phyloP scores from a whole-genome alignment of 192 early-diverging fungal species.

The Podila epicladia region DNA sequence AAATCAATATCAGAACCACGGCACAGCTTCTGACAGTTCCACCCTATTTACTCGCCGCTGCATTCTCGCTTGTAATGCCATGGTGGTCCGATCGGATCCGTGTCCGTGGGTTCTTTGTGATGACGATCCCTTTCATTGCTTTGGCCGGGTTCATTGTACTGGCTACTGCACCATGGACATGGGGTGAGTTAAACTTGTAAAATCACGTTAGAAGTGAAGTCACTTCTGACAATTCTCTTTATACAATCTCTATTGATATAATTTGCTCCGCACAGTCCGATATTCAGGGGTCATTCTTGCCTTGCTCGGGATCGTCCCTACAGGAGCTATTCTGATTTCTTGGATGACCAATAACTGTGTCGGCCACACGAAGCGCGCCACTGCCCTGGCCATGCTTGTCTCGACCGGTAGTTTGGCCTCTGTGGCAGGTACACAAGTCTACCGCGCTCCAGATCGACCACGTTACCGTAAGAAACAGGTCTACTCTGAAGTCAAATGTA shows the following conservation, averaged over 20 bases:
- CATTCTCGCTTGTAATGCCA: slow-evolving; percentile 54
- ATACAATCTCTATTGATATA: slow-evolving; percentile 18
- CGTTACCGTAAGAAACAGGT: slow-evolving; percentile 45
- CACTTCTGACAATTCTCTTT: slow-evolving; percentile 53
- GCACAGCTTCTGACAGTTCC: slow-evolving; percentile 59
- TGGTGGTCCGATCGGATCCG: slow-evolving; percentile 60
- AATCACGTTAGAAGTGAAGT: too few species aligned
- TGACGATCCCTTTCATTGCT: slow-evolving; percentile 35
- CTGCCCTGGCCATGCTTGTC: slow-evolving; percentile 57
- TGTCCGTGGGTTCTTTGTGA: slow-evolving; percentile 54
- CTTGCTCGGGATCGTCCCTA: slow-evolving; percentile 26
- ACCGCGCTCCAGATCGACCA: slow-evolving; percentile 59
- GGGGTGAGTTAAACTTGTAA: slow-evolving; percentile 20
- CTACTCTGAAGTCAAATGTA: too few species aligned
- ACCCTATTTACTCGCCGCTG: slow-evolving; percentile 41
- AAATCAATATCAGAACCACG: slow-evolving; percentile 5
- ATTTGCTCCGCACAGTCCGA: slow-evolving; percentile 3
- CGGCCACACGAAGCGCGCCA: slow-evolving; percentile 68
- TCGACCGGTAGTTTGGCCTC: slow-evolving; percentile 63
- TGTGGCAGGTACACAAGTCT: slow-evolving; percentile 69
- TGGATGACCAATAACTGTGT: slow-evolving; percentile 72
- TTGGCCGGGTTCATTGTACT: slow-evolving; percentile 58
- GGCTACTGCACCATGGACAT: slow-evolving; percentile 26
- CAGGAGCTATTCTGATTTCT: slow-evolving; percentile 10
- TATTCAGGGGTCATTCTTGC: slow-evolving; percentile 13